Evolutionary conservation across 73 alveolate genomes (phyloP).

Genomic region (Blepharisma japonicum): DNA sequence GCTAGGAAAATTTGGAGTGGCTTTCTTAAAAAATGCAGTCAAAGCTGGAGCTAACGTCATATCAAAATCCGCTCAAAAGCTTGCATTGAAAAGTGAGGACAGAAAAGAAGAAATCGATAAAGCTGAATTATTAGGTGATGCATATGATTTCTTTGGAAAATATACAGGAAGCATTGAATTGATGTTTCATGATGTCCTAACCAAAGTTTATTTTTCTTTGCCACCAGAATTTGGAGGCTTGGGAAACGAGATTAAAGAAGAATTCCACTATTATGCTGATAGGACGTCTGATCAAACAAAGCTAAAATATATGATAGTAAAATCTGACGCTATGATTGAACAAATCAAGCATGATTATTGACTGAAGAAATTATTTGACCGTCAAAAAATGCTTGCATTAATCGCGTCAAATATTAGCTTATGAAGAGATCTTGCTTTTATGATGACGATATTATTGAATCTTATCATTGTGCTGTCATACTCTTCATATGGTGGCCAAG

Average conservation of each 20-base stretch:
- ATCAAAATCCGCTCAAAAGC: constrained; percentile 28
- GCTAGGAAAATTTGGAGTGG: constrained; percentile 44
- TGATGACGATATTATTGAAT: constrained; percentile 40
- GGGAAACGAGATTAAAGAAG: constrained; percentile 44
- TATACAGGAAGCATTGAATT: constrained; percentile 55
- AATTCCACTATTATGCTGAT: constrained; percentile 52
- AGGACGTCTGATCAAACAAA: constrained; percentile 52
- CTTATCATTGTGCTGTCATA: constrained; percentile 43
- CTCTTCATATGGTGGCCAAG: constrained; percentile 28
- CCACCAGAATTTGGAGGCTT: constrained; percentile 39
- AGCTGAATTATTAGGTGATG: constrained; percentile 30
- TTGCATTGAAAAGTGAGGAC: constrained; percentile 37
- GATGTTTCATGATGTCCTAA: constrained; percentile 33
- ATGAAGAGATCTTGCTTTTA: constrained; percentile 55
- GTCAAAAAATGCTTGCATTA: constrained; percentile 39
- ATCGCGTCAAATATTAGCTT: constrained; percentile 52
- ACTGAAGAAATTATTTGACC: constrained; percentile 35
- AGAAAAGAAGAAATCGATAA: constrained; percentile 44
- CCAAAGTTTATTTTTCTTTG: constrained; percentile 43
- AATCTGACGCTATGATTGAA: constrained; percentile 50
- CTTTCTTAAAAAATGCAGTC: constrained; percentile 38
- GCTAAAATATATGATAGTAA: constrained; percentile 41
- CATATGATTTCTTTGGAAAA: constrained; percentile 29
- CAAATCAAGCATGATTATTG: constrained; percentile 46
- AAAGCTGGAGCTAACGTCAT: constrained; percentile 34